Evolutionary conservation across 163 green algal species (phyloP), one percentile per base, ranked within the genome.

Genomic region (Coccomyxa subellipsoidea): DNA sequence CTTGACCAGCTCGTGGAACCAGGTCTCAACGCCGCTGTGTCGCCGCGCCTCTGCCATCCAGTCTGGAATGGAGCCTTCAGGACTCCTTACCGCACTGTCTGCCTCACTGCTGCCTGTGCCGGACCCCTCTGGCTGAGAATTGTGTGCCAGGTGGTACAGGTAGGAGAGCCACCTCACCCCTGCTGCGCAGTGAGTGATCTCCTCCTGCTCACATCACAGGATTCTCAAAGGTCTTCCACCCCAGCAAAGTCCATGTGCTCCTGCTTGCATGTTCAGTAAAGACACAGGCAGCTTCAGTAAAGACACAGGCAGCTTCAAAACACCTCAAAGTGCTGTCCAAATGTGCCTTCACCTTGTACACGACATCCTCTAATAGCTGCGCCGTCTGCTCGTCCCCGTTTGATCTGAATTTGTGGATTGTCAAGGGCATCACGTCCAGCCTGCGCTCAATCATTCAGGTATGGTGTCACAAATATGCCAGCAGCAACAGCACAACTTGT

Each of bases 111-210:
- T 23, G 9, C 32, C 27, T 7, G 10, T 54, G 31, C 4, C 38
- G 3, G 27, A 66, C 39, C 1, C 27, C 38, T 76, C n/a, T 47
- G 70, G n/a, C 32, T 1, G 31, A 40, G 39, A 9, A 38, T 18
- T 79, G 4, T 38, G 70, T 12, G 73, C 54, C 36, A 82, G 53
- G n/a, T 35, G 70, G 76, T 94, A 85, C 40, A 98, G 83, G 82
- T 93, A 92, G 39, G 38, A 90, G 15, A 98, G 91, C 95, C 95
- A 99, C 18, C 89, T 83, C 36, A 97, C 91, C 0, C 96, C 96
- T 9, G 95, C 95, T 0, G 88, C 92, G 85, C 94, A 98, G 87
- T 99, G 96, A 1, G 86, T 92, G 32, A 99, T 86, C 83, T 98
- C 95, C 87, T 98, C 95, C 76, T 91, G 82, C 69, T 71, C 83